A percentile compares a stretch with the other conserved stretches of the same genome.
These are phyloP conservation scores for Chaetothyriales sp. DNA, from an alignment of 2,329 filamentous ascomycete species.

Conservation along the genomic window DNA sequence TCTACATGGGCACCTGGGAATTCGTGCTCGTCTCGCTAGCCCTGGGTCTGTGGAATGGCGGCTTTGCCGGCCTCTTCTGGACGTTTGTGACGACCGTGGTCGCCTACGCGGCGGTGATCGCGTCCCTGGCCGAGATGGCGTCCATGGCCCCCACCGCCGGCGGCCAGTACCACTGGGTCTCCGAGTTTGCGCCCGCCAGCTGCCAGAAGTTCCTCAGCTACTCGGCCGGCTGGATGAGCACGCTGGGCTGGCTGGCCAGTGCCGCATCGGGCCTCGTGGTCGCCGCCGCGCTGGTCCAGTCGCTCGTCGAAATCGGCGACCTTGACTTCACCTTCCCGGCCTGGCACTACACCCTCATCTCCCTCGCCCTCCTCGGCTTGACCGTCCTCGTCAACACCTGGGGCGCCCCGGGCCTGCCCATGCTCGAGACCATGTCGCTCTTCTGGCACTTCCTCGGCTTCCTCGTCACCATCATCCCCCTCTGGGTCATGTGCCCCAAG, in stretches of 20 bases:
- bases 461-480: conserved; percentile 12
- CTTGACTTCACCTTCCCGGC: conserved; percentile 15
- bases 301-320: conserved; percentile 22
- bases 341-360: conserved; percentile 21
- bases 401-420: conserved; percentile 13
- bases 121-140: conserved; percentile 48
- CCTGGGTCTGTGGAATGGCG: conserved; percentile 8
- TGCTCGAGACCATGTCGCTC: conserved; percentile 15
- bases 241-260: conserved; percentile 24
- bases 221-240: conserved; percentile 26
- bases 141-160: conserved; percentile 21
- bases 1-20: conserved; percentile 22
- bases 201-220: conserved; percentile 32
- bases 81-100: conserved; percentile 38
- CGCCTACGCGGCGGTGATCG: conserved; percentile 39
- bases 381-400: conserved; percentile 17
- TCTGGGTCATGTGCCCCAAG: conserved; percentile 15
- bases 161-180: conserved; percentile 27
- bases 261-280: conserved; percentile 23
- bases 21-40: conserved; percentile 2
- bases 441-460: conserved; percentile 16
- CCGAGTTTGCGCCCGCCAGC: conserved; percentile 29
- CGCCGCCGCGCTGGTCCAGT: conserved; percentile 23
- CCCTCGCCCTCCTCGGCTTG: conserved; percentile 15
- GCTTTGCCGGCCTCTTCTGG: conserved; percentile 17